Base-by-base conservation (phyloP, 352 stramenopile genomes). In the Globisporangium cylindrosporum region DNA sequence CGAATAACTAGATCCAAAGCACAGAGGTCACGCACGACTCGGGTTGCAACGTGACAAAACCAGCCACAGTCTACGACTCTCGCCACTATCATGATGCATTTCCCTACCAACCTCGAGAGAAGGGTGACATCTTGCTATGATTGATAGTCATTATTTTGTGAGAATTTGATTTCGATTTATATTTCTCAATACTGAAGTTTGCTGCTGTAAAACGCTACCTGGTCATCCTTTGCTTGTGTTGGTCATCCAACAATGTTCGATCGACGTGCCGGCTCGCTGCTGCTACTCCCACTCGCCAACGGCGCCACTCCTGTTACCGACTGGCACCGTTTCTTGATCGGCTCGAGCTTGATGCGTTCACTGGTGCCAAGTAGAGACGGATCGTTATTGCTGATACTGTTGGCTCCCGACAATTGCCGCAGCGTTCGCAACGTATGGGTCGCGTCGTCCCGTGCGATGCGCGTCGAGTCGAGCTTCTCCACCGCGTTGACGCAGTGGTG, bases 281-380 rank as follows among this genome's bases (percentile, higher is more conserved):
- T 15, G 1, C 9, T 14, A 7, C 10, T 34, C 5, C 53, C 53
- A 29, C 8, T 24, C 18, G 14, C 20, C 24, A 14, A 34, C 56
- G 38, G 18, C 29, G 20, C 0, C 32, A 22, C 6, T 18, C 43
- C 43, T 12, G 43, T 4, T 7, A 56, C 43, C 18, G 64, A 70
- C 64, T 70, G 64, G 4, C 29, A 70, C 5, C 66, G 70, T 38
- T 68, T 74, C 65, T 72, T 72, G 27, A 74, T 53, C 18, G 69
- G 69, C 55, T 62, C 53, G 43, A 74, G 69, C 55, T 74, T 72
- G 54, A 66, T 48, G 24, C 69, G 69, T 8, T 72, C 66, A 36
- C 48, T 5, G n/a, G 20, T 1, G 8, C 34, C 34, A 25, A 32
- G 0, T 8, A 46, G n/a, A 43, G 46, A 15, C 38, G 53, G 24